These are phyloP conservation scores for Kwoniella dejecticola DNA, from an alignment of 768 basidiomycete genomes.

Conservation along the genomic window DNA sequence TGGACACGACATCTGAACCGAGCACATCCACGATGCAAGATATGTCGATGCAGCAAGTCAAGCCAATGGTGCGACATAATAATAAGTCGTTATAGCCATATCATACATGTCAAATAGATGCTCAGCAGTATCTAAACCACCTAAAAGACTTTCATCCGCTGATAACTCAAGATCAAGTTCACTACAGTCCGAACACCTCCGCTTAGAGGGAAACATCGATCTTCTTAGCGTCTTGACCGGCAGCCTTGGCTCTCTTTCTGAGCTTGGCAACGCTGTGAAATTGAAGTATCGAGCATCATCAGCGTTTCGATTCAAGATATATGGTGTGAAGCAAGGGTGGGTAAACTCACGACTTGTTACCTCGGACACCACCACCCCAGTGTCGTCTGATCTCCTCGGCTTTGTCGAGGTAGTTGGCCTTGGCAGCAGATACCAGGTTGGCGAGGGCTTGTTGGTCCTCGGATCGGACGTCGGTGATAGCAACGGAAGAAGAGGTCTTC, in stretches of 20 bases:
- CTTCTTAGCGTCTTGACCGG: slow-evolving; percentile 61
- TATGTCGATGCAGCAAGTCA: too few relatives aligned
- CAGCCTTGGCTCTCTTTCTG: slow-evolving; percentile 88
- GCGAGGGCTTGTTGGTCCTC: slow-evolving; percentile 93
- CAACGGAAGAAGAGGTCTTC: slow-evolving; percentile 92
- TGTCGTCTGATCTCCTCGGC: slow-evolving; percentile 86
- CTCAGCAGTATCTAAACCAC: background rate
- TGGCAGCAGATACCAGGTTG: slow-evolving; percentile 86
- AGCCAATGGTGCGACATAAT: too few relatives aligned
- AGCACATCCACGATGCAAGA: too few relatives aligned
- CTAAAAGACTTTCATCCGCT: background rate
- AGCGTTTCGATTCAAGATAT: background rate
- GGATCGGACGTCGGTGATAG: slow-evolving; percentile 88
- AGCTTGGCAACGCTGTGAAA: slow-evolving; percentile 76
- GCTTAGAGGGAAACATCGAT: slow-evolving; percentile 56
- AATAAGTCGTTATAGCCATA: slow-evolving; percentile 20
- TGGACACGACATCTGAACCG: too few relatives aligned
- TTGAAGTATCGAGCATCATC: background rate
- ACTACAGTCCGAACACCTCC: background rate
- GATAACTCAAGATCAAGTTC: background rate
- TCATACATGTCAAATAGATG: slow-evolving; percentile 40
- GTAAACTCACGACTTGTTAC: slow-evolving; percentile 67
- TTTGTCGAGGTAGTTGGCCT: slow-evolving; percentile 96
- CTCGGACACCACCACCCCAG: slow-evolving; percentile 96
- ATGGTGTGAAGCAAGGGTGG: background rate